Evolutionary conservation across 495 filamentous ascomycete species (phyloP), one percentile per base, ranked within the genome.

Genomic region (Podospora anserina): DNA sequence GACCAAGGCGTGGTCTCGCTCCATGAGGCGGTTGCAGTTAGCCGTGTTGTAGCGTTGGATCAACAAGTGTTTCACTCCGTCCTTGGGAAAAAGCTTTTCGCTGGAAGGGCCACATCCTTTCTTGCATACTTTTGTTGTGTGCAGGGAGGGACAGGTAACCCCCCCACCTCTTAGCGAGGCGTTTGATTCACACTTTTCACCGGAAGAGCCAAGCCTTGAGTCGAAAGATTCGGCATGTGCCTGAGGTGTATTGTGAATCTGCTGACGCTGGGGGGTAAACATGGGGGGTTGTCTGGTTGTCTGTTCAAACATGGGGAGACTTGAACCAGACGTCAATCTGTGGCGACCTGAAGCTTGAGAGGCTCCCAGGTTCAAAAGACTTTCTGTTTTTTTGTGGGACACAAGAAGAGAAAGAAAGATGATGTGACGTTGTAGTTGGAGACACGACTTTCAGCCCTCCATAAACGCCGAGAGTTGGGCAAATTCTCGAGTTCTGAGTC

Each of bases 401-500:
- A 61, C 26, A 23, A 28, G 23, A 54, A 30, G 28, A 61, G 59
- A 63, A 30, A 34, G 66, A 64, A 64, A 28, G 28, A 58, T 58
- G n/a, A 58, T 58, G 23, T 20, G 55, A 58, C 62, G 57, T 65
- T 66, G 39, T 11, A 49, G 39, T 56, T 63, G 61, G 30, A 68
- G 67, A 66, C 60, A 58, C 61, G 18, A 49, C 61, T 27, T 55
- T 67, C 70, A 71, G 71, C 69, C 71, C 71, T 64, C 70, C 71
- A 61, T 68, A 73, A 63, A 70, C 69, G 71, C 71, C 71, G 71
- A 73, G 69, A 65, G 71, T 73, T 39, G 71, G 71, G 69, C 71
- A 73, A 60, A 68, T 18, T 5, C 13, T 49, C 39, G 11, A 49
- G 39, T 61, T 63, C 67, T 60, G 67, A 68, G 60, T 49, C 62